Conservation (phyloP, 2,329 filamentous ascomycete species). For the Monilinia vaccinii-corymbosi region DNA sequence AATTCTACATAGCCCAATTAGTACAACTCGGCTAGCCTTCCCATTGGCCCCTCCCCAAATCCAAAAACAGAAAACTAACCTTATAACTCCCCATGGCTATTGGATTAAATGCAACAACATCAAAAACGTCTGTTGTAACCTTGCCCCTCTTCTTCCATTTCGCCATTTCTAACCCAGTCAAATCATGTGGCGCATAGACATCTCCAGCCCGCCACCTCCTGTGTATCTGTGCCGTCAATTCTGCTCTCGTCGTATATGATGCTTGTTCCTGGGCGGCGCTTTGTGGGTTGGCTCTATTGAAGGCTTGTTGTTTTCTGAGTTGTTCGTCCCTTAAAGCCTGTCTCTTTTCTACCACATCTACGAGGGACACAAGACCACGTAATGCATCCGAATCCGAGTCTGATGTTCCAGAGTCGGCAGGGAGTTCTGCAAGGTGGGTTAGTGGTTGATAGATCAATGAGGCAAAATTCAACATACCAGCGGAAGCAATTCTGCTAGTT, state of each 20-base stretch:
- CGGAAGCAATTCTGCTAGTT: constrained; percentile 17
- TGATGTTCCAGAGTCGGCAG: not conserved
- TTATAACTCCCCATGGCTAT: constrained; percentile 77
- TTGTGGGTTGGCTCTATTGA: not conserved
- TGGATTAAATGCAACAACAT: constrained; percentile 71
- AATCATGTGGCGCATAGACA: constrained; percentile 82
- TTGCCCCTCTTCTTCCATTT: constrained; percentile 61
- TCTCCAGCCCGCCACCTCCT: constrained; percentile 71
- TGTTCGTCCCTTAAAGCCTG: not conserved
- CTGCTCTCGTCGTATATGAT: constrained; percentile 21
- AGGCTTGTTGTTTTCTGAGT: not conserved
- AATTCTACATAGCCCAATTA: constrained; percentile 54
- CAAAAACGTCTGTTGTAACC: constrained; percentile 62
- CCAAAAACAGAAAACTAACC: constrained; percentile 40
- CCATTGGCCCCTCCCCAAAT: not conserved
- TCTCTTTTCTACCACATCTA: not conserved
- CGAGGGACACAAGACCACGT: not conserved
- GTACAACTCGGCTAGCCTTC: not conserved
- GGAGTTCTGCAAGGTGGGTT: not conserved
- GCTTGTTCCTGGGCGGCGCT: constrained; percentile 9
- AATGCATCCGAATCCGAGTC: not conserved
- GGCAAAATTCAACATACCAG: constrained; percentile 17
- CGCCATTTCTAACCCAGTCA: constrained; percentile 66
- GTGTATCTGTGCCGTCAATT: constrained; percentile 54
- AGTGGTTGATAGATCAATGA: not conserved